Percentiles rank a stretch among this genome's conserved stretches.
phyloP scores from a whole-genome alignment of 352 stramenopile genomes.

The Globisporangium paroecandrum region DNA sequence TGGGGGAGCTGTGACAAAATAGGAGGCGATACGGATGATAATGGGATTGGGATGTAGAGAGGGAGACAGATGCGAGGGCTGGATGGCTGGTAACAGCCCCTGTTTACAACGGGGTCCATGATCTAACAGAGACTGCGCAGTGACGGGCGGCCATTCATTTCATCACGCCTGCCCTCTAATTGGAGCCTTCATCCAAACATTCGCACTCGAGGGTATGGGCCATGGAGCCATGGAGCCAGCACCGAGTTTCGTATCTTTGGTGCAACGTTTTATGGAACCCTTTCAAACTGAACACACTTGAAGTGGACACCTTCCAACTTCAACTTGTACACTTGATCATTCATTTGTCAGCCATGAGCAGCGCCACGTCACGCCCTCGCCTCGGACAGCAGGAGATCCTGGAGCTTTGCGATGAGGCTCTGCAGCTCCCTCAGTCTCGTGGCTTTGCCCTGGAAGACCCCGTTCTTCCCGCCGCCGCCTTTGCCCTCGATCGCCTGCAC shows the following conservation, averaged over 20 bases:
- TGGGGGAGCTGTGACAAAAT: not conserved
- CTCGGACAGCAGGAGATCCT: constrained; percentile 23
- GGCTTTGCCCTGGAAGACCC: constrained; percentile 79
- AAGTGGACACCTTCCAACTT: not conserved
- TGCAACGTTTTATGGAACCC: not conserved
- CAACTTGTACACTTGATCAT: not conserved
- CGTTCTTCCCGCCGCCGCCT: constrained; percentile 67
- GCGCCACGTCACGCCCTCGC: not conserved
- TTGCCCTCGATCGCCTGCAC: constrained; percentile 66
- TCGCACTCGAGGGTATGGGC: not conserved
- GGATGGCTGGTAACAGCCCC: not conserved
- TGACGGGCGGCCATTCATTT: not conserved
- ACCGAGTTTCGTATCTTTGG: not conserved
- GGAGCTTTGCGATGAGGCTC: constrained; percentile 36
- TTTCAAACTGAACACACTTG: not conserved
- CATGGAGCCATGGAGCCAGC: not conserved
- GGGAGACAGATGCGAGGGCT: not conserved
- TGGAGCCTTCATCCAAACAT: not conserved
- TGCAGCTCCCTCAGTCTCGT: constrained; percentile 40
- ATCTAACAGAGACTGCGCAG: not conserved
- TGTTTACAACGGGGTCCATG: not conserved
- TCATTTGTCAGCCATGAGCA: not conserved
- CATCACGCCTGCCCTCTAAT: not conserved
- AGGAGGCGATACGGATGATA: not conserved
- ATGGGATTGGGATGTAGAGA: constrained; percentile 7